These are phyloP conservation scores for Hansenula lynferdii DNA, from an alignment of 1,139 yeast species.

Conservation along the genomic window DNA sequence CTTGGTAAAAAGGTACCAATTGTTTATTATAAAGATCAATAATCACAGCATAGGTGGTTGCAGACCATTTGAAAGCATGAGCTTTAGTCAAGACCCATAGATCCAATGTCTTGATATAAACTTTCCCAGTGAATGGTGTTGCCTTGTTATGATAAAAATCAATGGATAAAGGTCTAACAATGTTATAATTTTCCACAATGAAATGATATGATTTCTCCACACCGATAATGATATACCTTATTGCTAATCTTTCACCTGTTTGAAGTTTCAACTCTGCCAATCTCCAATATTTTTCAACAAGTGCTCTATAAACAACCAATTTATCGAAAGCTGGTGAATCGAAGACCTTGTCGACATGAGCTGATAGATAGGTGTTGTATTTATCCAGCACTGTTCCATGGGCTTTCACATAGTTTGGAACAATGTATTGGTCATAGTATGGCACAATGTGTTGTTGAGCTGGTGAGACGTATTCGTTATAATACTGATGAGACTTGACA, in stretches of 20 bases:
- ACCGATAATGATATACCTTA: not conserved
- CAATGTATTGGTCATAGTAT: conserved; percentile 6
- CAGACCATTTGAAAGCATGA: not conserved
- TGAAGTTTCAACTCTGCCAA: no score
- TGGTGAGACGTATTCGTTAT: conserved; percentile 14
- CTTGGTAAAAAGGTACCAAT: not conserved
- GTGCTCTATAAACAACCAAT: conserved; percentile 2
- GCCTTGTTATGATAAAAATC: conserved; percentile 6
- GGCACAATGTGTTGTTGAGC: conserved; percentile 11
- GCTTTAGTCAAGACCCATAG: not conserved
- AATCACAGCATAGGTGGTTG: no score
- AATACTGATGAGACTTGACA: conserved; percentile 8
- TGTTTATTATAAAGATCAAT: not conserved
- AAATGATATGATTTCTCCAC: not conserved
- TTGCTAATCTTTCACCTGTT: not conserved
- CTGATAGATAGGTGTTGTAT: conserved; percentile 11
- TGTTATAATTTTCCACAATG: not conserved
- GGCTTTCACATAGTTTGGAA: conserved; percentile 7
- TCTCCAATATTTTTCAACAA: not conserved
- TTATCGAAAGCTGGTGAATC: conserved; percentile 6
- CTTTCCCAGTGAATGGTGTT: conserved; percentile 5
- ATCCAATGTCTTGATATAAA: conserved; percentile 2
- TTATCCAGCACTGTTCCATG: conserved; percentile 3
- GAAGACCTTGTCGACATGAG: conserved; percentile 11
- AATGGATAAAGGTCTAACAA: conserved; percentile 2